These are phyloP conservation scores for Aspergillus fischeri DNA, from an alignment of 2,329 filamentous ascomycete species.

Conservation along the genomic window DNA sequence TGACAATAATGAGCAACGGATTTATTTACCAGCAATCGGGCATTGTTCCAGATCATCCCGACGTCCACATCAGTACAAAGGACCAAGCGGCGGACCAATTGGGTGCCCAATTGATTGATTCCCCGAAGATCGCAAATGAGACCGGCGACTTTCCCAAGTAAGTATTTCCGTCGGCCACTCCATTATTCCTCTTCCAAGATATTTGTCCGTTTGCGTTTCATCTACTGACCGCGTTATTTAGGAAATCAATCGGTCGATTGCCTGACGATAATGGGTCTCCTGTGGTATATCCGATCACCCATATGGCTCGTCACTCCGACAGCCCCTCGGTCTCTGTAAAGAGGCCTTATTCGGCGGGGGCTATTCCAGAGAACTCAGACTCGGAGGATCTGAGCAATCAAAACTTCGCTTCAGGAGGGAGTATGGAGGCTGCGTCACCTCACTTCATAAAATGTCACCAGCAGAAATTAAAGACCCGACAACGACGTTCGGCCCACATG, in stretches of 20 bases:
- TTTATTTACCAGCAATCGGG: not conserved
- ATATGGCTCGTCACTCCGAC: conserved; percentile 15
- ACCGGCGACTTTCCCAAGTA: not conserved
- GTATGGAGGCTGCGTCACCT: conserved; percentile 4
- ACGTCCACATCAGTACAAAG: not conserved
- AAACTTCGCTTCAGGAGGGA: not conserved
- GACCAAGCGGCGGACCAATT: not conserved
- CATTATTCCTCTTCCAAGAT: not conserved
- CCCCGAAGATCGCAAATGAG: not conserved
- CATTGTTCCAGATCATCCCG: not conserved
- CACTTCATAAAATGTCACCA: conserved; percentile 4
- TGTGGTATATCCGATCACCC: conserved; percentile 11
- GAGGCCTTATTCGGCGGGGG: conserved; percentile 12
- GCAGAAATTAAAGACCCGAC: conserved; percentile 6
- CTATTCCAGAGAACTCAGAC: conserved; percentile 7
- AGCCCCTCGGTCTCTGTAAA: conserved; percentile 12
- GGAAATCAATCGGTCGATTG: conserved; percentile 8
- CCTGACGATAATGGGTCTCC: conserved; percentile 12
- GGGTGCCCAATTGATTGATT: not conserved
- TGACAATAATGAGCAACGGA: not conserved
- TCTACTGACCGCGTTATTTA: not conserved
- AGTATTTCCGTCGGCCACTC: not conserved
- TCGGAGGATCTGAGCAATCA: conserved; percentile 13
- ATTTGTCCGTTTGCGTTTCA: not conserved
- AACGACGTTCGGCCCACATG: conserved; percentile 5